Conservation (phyloP, 108 stramenopile genomes). For the Pseudonitzschia multiseries region DNA sequence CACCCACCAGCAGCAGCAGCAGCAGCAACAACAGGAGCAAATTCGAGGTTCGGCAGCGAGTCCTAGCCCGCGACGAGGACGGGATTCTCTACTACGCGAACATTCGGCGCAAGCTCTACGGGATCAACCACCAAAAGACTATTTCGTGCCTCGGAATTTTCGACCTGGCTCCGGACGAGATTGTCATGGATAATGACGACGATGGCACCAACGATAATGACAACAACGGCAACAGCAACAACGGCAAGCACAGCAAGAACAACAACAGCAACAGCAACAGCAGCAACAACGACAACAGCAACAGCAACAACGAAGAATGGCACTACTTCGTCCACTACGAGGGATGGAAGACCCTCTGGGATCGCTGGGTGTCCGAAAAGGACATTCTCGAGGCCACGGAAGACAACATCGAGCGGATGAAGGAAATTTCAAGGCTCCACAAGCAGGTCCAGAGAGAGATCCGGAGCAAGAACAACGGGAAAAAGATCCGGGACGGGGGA, state of each 20-base stretch:
- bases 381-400: conserved; percentile 37
- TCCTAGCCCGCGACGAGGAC: conserved; percentile 59
- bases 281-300: conserved; percentile 3
- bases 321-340: conserved; percentile 77
- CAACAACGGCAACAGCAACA: conserved; percentile 12
- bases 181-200: background rate
- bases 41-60: conserved; percentile 37
- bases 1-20: conserved; percentile 4
- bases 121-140: conserved; percentile 28
- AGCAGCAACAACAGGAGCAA: conserved; percentile 20
- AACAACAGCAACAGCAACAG: conserved; percentile 12
- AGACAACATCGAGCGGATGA: conserved; percentile 42
- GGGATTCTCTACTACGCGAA: conserved; percentile 63
- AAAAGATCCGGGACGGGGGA: conserved; percentile 21
- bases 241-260: conserved; percentile 1
- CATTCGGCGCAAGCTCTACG: conserved; percentile 52
- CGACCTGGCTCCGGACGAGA: background rate
- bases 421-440: conserved; percentile 42
- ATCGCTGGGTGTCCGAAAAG: conserved; percentile 71
- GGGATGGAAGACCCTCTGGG: conserved; percentile 80
- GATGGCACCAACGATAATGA: background rate
- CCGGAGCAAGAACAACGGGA: too few species aligned
- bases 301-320: conserved; percentile 30
- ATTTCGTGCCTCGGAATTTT: conserved; percentile 17
- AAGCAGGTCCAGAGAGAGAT: too few species aligned